phyloP scores from a whole-genome alignment of 139 green algal species.

The Chlorella sp. region DNA sequence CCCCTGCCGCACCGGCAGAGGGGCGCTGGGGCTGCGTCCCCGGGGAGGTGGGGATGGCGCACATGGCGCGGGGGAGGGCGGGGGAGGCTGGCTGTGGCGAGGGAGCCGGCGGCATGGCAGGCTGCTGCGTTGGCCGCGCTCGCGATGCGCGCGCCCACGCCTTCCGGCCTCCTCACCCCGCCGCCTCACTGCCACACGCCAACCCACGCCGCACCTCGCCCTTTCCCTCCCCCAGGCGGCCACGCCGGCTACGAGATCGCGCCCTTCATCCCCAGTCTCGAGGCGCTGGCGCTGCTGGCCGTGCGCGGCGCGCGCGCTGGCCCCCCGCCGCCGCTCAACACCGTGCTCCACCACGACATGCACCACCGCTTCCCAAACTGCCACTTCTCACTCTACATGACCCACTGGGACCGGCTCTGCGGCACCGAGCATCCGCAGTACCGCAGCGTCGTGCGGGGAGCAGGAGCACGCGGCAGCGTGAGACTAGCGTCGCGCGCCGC shows the following conservation, averaged over 20 bases:
- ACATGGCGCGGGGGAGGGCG: too few relatives aligned
- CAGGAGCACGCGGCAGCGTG: background rate
- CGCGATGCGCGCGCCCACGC: too few relatives aligned
- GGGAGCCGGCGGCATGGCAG: too few relatives aligned
- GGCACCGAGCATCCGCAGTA: slow-evolving; percentile 76
- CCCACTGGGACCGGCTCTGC: slow-evolving; percentile 83
- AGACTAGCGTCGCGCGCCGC: too few relatives aligned
- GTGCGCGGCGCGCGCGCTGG: background rate
- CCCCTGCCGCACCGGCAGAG: background rate
- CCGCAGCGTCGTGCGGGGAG: slow-evolving; percentile 18
- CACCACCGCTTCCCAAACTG: slow-evolving; percentile 78
- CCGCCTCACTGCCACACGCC: too few relatives aligned
- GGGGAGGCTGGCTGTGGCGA: too few relatives aligned
- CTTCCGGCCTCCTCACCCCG: too few relatives aligned
- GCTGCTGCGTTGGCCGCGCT: too few relatives aligned
- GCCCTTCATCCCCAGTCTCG: slow-evolving; percentile 79
- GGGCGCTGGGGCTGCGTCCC: background rate
- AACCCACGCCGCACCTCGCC: too few relatives aligned
- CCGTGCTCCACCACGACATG: slow-evolving; percentile 86
- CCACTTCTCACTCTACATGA: slow-evolving; percentile 93
- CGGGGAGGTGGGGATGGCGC: too few relatives aligned
- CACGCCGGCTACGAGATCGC: slow-evolving; percentile 88
- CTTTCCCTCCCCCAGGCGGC: slow-evolving; percentile 54
- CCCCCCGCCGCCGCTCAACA: slow-evolving; percentile 68
- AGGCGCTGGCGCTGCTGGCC: slow-evolving; percentile 26